Percentiles rank a stretch among this genome's conserved stretches.
These are phyloP conservation scores for Nicotiana tomentosiformis DNA, from an alignment of 257 asterid species.

Conservation along the genomic window DNA sequence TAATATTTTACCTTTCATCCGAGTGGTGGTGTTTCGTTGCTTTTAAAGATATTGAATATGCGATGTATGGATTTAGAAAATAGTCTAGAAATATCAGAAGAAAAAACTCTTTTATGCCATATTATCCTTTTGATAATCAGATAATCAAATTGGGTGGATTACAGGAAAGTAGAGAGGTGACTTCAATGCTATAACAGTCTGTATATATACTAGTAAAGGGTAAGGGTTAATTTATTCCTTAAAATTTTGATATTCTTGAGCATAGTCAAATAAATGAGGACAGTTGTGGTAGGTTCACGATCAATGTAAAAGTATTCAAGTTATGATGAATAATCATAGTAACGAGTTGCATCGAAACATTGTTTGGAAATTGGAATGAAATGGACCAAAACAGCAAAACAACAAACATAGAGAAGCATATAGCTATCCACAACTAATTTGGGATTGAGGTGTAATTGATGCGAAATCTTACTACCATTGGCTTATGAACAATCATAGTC, in stretches of 20 bases:
- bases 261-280: not conserved
- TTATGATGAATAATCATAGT: too few species aligned
- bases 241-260: not conserved
- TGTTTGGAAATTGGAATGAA: too few species aligned
- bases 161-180: too few species aligned
- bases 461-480: not conserved
- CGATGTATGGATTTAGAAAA: not conserved
- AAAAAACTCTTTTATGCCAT: not conserved
- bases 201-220: not conserved
- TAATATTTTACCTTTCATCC: too few species aligned
- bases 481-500: not conserved
- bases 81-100: not conserved
- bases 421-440: too few species aligned
- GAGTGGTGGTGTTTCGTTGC: too few species aligned
- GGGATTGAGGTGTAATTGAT: not conserved
- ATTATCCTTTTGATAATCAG: not conserved
- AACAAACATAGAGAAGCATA: too few species aligned
- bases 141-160: not conserved
- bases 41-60: too few species aligned
- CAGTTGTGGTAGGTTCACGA: not conserved
- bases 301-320: too few species aligned
- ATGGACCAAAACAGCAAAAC: too few species aligned
- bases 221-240: not conserved
- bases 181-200: too few species aligned
- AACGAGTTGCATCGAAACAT: too few species aligned